phyloP scores from a whole-genome alignment of 2,329 filamentous ascomycete genomes.

The Nemania abortiva region DNA sequence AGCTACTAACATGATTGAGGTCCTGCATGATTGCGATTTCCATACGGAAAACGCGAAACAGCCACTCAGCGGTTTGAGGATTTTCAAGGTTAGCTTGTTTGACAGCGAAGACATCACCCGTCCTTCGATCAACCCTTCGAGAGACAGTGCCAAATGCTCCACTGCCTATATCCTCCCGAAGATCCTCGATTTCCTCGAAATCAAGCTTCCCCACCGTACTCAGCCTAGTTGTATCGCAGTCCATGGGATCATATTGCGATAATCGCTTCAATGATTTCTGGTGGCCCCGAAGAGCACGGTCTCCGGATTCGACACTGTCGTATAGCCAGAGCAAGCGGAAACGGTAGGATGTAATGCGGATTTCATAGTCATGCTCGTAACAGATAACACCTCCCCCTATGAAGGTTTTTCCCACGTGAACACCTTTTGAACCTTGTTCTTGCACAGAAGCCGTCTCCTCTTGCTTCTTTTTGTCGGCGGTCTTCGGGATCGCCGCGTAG shows the following conservation, averaged over 20 bases:
- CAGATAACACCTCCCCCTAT: not conserved
- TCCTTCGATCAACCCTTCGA: not conserved
- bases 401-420: not conserved
- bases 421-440: not conserved
- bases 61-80: not conserved
- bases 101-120: not conserved
- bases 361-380: not conserved
- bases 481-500: not conserved
- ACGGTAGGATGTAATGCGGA: not conserved
- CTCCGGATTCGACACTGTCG: not conserved
- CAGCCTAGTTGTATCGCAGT: not conserved
- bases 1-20: not conserved
- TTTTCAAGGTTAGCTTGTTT: not conserved
- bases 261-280: not conserved
- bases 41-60: not conserved
- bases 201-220: not conserved
- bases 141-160: not conserved
- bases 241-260: not conserved
- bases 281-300: not conserved
- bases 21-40: not conserved
- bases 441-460: not conserved
- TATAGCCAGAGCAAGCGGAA: not conserved
- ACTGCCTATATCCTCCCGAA: not conserved
- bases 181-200: not conserved
- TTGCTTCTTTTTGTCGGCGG: not conserved